phyloP scores from a whole-genome alignment of 2,329 filamentous ascomycete genomes.

The Ciborinia camelliae region DNA sequence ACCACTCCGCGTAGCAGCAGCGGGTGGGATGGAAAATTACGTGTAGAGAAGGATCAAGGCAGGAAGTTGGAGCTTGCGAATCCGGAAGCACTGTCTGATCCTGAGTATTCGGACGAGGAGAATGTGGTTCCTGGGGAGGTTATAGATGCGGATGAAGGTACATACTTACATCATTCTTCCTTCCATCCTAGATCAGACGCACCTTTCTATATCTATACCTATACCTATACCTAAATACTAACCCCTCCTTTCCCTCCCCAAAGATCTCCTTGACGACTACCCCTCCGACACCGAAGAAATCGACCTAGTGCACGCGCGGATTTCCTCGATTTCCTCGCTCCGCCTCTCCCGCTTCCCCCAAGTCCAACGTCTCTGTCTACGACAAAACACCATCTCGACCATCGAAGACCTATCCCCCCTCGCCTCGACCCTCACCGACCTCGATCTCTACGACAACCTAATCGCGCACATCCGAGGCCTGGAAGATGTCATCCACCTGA shows the following conservation, averaged over 20 bases:
- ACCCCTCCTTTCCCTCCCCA: conserved; percentile 12
- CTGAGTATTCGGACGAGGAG: conserved; percentile 77
- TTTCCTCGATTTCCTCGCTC: conserved; percentile 73
- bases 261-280: conserved; percentile 60
- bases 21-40: conserved; percentile 82
- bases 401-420: conserved; percentile 71
- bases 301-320: conserved; percentile 82
- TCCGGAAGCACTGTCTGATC: conserved; percentile 77
- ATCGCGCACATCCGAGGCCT: conserved; percentile 83
- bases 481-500: conserved; percentile 72
- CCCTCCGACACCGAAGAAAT: conserved; percentile 69
- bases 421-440: conserved; percentile 67
- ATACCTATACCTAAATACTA: too few species aligned
- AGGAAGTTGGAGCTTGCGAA: conserved; percentile 68
- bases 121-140: conserved; percentile 67
- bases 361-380: conserved; percentile 76
- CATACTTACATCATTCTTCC: conserved; percentile 36
- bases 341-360: conserved; percentile 80
- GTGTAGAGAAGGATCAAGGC: conserved; percentile 51
- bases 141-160: conserved; percentile 80
- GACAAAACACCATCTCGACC: conserved; percentile 82
- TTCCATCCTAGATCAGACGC: neutral
- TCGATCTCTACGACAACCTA: conserved; percentile 96
- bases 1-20: conserved; percentile 49
- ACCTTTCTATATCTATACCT: neutral